phyloP scores from a whole-genome alignment of 345 rosid genomes.

The Durio zibethinus region DNA sequence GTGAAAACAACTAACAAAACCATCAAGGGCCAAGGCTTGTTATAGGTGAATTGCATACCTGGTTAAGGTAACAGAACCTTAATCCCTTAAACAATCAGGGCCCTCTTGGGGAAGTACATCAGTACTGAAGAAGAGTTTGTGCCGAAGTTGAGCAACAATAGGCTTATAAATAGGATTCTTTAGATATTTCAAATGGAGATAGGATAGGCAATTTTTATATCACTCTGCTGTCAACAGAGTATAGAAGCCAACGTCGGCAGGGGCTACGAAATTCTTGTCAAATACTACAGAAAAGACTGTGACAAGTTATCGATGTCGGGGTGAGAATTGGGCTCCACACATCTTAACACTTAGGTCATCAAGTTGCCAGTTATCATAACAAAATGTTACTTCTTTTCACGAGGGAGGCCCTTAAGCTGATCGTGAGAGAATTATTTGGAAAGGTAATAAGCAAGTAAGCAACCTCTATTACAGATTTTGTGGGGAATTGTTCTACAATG shows the following conservation, averaged over 20 bases:
- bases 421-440: not conserved
- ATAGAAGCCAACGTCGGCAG: not conserved
- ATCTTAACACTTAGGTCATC: too few species aligned
- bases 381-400: not conserved
- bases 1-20: not conserved
- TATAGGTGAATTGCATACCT: not conserved
- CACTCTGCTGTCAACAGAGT: not conserved
- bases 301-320: not conserved
- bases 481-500: not conserved
- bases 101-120: not conserved
- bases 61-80: not conserved
- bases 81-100: not conserved
- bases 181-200: not conserved
- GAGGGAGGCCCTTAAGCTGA: not conserved
- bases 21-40: not conserved
- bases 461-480: not conserved
- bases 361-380: not conserved
- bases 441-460: not conserved
- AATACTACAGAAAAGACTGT: not conserved
- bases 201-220: not conserved
- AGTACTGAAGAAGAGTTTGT: not conserved
- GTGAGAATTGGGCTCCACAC: too few species aligned
- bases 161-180: too few species aligned
- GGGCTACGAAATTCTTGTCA: not conserved
- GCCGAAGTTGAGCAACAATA: not conserved